Conservation (phyloP, 257 asterid species). For the Ocimum tenuiflorum region DNA sequence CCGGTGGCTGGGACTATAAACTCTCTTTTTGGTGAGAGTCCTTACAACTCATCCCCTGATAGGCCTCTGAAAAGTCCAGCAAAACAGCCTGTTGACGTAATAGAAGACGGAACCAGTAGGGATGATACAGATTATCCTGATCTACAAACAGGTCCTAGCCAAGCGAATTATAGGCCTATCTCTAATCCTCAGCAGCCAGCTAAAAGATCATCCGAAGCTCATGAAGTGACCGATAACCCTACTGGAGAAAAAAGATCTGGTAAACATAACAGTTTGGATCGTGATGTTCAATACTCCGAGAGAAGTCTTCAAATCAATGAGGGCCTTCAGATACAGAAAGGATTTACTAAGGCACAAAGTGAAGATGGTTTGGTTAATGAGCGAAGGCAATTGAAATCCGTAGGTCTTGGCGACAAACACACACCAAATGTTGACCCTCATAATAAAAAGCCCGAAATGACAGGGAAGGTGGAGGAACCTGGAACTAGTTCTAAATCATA, state of each 20-base stretch:
- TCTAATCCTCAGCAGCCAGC: constrained; percentile 46
- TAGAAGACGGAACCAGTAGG: constrained; percentile 29
- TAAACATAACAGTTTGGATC: constrained; percentile 45
- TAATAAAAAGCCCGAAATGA: constrained; percentile 33
- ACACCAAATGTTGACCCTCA: constrained; percentile 32
- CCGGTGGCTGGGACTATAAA: constrained; percentile 43
- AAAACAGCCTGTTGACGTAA: constrained; percentile 25
- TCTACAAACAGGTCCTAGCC: constrained; percentile 36
- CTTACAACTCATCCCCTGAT: constrained; percentile 49
- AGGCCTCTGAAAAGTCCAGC: constrained; percentile 36
- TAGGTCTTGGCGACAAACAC: constrained; percentile 41
- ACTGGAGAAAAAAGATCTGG: constrained; percentile 45
- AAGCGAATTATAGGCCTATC: constrained; percentile 31
- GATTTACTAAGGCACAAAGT: constrained; percentile 10
- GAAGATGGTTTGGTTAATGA: constrained; percentile 25
- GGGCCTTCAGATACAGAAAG: constrained; percentile 37
- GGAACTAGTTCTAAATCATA: constrained; percentile 32
- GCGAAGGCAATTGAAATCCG: constrained; percentile 29
- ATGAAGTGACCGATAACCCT: constrained; percentile 32
- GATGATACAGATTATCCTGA: constrained; percentile 37
- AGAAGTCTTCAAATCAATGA: constrained; percentile 41
- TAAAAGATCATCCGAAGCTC: constrained; percentile 40
- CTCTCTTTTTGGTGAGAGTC: constrained; percentile 45
- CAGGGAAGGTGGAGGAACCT: constrained; percentile 37
- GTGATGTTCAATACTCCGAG: constrained; percentile 40